phyloP scores from a whole-genome alignment of 2,329 filamentous ascomycete species.

The Domatiomyces catenatus region DNA sequence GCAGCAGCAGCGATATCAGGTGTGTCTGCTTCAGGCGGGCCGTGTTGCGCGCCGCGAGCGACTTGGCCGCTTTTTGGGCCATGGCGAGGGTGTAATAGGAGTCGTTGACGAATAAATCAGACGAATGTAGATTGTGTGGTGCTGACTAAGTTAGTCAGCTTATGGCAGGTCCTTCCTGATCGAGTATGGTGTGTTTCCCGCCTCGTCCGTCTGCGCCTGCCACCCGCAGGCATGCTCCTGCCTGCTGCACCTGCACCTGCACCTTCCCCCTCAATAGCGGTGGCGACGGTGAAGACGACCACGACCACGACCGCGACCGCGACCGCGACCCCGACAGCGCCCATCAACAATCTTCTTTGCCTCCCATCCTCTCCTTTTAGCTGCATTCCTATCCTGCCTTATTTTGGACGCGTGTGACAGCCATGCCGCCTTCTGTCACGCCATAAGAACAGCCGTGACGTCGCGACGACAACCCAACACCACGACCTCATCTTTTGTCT shows the following conservation, averaged over 20 bases:
- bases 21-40: conserved; percentile 68
- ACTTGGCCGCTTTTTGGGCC: conserved; percentile 35
- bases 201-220: not conserved
- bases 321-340: not conserved
- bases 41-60: conserved; percentile 63
- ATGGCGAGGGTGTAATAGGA: conserved; percentile 1
- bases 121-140: not conserved
- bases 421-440: not conserved
- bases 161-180: no score
- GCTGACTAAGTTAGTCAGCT: no score
- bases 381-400: not conserved
- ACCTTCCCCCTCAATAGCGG: not conserved
- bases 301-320: no score
- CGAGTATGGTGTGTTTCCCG: no score
- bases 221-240: not conserved
- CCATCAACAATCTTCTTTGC: no score
- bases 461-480: not conserved
- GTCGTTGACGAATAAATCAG: no score
- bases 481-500: not conserved
- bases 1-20: conserved; percentile 55
- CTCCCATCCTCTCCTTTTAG: no score
- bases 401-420: not conserved
- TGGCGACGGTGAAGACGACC: not conserved
- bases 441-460: not conserved
- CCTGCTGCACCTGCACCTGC: not conserved